A percentile compares a stretch with the other conserved stretches of the same genome.
Evolutionary conservation across 208 protist species (phyloP).

Genomic region (Acanthamoeba healyi): DNA sequence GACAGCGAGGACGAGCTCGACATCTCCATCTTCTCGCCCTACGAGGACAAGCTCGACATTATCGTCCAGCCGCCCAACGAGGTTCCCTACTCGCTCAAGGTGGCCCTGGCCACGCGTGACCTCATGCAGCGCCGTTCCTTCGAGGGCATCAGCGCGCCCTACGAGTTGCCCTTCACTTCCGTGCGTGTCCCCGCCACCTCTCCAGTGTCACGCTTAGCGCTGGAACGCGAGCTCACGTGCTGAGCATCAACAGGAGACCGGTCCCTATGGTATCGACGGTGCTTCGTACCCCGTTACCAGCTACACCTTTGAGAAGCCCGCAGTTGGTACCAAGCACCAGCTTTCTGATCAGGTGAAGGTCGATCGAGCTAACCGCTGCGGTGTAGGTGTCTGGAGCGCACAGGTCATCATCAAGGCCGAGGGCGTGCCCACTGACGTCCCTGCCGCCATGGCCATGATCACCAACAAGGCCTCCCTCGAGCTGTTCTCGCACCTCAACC

Average conservation of each 20-base stretch:
- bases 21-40: conserved; percentile 54
- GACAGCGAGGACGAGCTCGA: conserved; percentile 36
- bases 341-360: too few relatives aligned
- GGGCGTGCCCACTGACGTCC: conserved; percentile 1
- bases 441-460: conserved; percentile 32
- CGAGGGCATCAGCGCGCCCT: neutral
- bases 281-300: conserved; percentile 20
- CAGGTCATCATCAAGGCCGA: neutral
- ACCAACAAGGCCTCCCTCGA: neutral
- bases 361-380: too few relatives aligned
- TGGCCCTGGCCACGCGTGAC: neutral
- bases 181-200: neutral
- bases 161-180: neutral
- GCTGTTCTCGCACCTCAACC: conserved; percentile 26
- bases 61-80: conserved; percentile 9
- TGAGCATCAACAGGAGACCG: neutral
- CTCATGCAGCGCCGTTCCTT: neutral
- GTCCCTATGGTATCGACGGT: conserved; percentile 17
- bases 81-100: neutral
- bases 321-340: neutral
- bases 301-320: conserved; percentile 57
- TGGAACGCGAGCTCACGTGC: neutral
- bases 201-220: neutral
- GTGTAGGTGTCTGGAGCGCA: conserved; percentile 21
- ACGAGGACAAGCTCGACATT: conserved; percentile 34